Base-by-base conservation (phyloP, 202 grass and related monocot species). In the Elaeis oleifera region DNA sequence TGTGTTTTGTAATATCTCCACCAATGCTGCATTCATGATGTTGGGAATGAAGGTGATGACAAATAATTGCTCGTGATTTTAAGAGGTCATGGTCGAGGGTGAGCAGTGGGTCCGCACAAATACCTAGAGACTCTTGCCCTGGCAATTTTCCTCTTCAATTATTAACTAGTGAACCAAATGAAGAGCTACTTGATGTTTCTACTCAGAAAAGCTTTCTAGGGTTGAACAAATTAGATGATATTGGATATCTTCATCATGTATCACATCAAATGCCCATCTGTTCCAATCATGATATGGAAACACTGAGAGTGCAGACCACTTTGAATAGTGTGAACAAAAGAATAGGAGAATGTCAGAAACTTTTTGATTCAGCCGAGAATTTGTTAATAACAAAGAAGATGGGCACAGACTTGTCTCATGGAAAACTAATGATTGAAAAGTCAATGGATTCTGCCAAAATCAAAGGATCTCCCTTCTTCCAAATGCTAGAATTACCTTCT, bases 401-500 rank as follows among this genome's bases (percentile, higher is more conserved):
- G 44, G 53, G 51, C 18, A 68, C 58, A 13, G 24, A 60, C 2
- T 14, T 73, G 64, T 24, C 32, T 44, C 73, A 7, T 77, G 65
- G 9, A 51, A 54, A 53, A 49, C 36, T 56, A 21, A 25, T 65
- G 52, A 29, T 16, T 25, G 22, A 18, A 25, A 61, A 58, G 20
- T 61, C 58, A 61, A 64, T 44, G 32, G 69, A 51, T 59, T 64
- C 65, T 72, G 23, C 23, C 6, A 53, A 74, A 73, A 27, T 19
- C 20, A 83, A 74, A 71, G 2, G 13, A n/a, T 11, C 76, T 57
- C 65, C 23, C 61, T 79, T 85, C 27, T 90, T 69, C 57, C 82
- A 90, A 78, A 80, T 65, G 61, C 44, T 85, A 53, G 75, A 79
- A 49, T 29, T 77, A 50, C 70, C 79, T 77, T 60, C 67, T 22